Evolutionary conservation across 345 rosid species (phyloP).

Genomic region (Murraya paniculata): DNA sequence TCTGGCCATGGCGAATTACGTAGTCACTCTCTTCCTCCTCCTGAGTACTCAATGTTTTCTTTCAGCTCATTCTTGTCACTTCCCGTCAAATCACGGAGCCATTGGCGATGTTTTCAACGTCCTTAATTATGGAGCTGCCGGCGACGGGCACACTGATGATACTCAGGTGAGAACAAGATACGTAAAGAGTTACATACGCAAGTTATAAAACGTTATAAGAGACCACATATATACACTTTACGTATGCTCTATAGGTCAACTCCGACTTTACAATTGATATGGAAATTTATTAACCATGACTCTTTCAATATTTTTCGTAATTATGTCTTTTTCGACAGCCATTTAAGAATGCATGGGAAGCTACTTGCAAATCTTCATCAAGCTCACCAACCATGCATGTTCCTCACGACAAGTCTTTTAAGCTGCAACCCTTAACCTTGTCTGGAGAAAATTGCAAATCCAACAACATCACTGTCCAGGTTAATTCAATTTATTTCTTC

Average conservation of each 20-base stretch:
- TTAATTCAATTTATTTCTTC: slow-evolving; percentile 5
- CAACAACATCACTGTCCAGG: slow-evolving; percentile 22
- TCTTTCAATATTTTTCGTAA: background rate
- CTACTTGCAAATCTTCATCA: slow-evolving; percentile 26
- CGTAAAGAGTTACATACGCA: too few species aligned
- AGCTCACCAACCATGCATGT: slow-evolving; percentile 19
- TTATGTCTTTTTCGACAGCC: slow-evolving; percentile 21
- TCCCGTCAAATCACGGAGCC: background rate
- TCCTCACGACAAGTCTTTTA: slow-evolving; percentile 28
- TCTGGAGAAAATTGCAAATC: slow-evolving; percentile 34
- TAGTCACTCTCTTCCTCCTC: background rate
- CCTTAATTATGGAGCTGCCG: slow-evolving; percentile 35
- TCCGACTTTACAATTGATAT: too few species aligned
- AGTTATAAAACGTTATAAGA: background rate
- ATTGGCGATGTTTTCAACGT: slow-evolving; percentile 16
- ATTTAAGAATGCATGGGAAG: slow-evolving; percentile 37
- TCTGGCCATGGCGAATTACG: background rate
- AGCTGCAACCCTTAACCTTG: slow-evolving; percentile 37
- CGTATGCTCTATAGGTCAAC: too few species aligned
- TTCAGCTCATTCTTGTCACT: background rate
- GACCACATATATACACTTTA: too few species aligned
- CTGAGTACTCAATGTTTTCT: slow-evolving; percentile 1
- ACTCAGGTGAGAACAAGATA: slow-evolving; percentile 22
- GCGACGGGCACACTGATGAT: slow-evolving; percentile 34
- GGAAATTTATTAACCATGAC: too few species aligned